Conservation (phyloP, 2,329 filamentous ascomycete species). For the Colletotrichum lini region DNA sequence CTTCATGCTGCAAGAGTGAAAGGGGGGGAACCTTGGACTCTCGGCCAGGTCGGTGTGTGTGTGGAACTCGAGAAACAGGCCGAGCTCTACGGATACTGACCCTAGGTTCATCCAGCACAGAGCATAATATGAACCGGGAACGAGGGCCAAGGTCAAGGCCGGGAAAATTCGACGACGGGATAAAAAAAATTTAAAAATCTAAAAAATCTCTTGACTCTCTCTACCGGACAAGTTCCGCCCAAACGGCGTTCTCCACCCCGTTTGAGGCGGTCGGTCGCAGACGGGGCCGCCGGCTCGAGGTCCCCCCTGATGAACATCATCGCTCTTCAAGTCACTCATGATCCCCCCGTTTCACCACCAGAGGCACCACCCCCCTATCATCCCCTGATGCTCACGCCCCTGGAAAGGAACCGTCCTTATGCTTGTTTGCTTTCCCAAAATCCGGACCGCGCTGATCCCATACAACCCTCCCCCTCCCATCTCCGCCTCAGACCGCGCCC, state of each 20-base stretch:
- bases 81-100: not conserved
- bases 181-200: not conserved
- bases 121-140: not conserved
- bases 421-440: not conserved
- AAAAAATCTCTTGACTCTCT: not conserved
- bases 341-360: conserved; percentile 7
- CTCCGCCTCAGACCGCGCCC: not conserved
- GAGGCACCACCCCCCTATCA: not conserved
- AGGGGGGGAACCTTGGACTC: no score
- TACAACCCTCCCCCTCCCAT: no score
- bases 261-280: conserved; percentile 4
- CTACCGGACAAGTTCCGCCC: conserved; percentile 12
- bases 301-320: conserved; percentile 4
- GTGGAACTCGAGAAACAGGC: conserved; percentile 2
- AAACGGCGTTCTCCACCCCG: conserved; percentile 14
- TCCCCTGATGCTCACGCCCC: not conserved
- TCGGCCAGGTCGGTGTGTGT: not conserved
- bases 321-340: not conserved
- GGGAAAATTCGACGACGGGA: not conserved
- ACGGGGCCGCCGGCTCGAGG: not conserved
- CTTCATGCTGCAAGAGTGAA: conserved; percentile 9
- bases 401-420: no score
- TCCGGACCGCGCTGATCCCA: not conserved
- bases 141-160: not conserved
- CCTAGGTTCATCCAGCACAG: not conserved